phyloP scores from a whole-genome alignment of 225 moss, liverwort and hornwort species.

The Asterella californica region DNA sequence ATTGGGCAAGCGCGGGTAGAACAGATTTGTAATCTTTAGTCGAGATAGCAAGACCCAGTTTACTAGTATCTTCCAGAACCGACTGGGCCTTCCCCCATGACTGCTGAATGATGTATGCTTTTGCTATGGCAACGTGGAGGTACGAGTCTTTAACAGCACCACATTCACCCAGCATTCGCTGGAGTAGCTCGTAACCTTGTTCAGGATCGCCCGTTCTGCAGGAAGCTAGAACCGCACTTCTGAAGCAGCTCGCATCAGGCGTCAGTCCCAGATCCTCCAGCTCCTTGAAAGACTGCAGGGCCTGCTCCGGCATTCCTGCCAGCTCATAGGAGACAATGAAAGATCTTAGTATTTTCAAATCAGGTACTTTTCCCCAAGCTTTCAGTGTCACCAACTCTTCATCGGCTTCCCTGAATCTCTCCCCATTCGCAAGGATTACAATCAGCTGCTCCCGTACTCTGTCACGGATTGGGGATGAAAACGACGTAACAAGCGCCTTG shows the following conservation, averaged over 20 bases:
- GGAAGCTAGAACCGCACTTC: constrained; percentile 38
- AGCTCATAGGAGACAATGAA: constrained; percentile 41
- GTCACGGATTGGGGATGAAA: constrained; percentile 30
- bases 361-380: constrained; percentile 13
- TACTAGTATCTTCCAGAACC: constrained; percentile 20
- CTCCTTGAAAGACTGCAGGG: constrained; percentile 25
- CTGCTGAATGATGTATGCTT: constrained; percentile 35
- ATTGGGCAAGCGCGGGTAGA: constrained; percentile 35
- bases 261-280: constrained; percentile 30
- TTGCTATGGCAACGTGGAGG: constrained; percentile 34
- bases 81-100: constrained; percentile 34
- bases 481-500: constrained; percentile 35
- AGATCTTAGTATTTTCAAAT: constrained; percentile 27
- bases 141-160: constrained; percentile 29
- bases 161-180: constrained; percentile 16
- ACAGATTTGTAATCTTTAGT: constrained; percentile 35
- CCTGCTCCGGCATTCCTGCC: constrained; percentile 38
- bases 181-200: constrained; percentile 29
- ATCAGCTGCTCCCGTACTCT: constrained; percentile 46
- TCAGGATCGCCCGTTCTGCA: constrained; percentile 40
- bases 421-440: constrained; percentile 35
- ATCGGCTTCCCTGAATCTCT: constrained; percentile 47
- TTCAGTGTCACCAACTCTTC: constrained; percentile 33
- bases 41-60: constrained; percentile 14
- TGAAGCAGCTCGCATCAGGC: constrained; percentile 38